These are phyloP conservation scores for Gracilaria domingensis DNA, from an alignment of 23 red algal genomes.

Conservation along the genomic window DNA sequence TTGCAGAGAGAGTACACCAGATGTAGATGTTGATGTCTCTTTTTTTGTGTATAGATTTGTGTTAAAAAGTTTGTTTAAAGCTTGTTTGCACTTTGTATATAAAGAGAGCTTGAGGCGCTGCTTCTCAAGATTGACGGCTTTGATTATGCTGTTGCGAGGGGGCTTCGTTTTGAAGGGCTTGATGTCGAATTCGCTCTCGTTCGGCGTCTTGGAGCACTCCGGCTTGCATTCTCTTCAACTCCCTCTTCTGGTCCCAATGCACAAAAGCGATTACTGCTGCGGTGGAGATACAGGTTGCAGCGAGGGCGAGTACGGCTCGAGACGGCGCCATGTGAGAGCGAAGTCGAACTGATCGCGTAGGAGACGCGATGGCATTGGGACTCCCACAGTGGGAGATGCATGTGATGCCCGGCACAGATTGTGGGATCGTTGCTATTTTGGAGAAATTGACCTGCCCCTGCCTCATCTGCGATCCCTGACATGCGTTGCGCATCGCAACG, in stretches of 20 bases:
- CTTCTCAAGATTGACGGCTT: not conserved
- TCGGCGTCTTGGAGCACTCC: conserved; percentile 35
- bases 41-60: not conserved
- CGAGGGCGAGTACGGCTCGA: conserved; percentile 29
- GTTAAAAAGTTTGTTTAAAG: not conserved
- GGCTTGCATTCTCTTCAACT: conserved; percentile 47
- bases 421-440: too few relatives aligned
- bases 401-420: not conserved
- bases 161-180: conserved; percentile 11
- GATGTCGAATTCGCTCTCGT: conserved; percentile 43
- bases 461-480: too few relatives aligned
- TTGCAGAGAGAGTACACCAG: conserved; percentile 8
- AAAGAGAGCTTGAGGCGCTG: not conserved
- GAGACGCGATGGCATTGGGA: not conserved
- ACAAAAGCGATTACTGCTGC: conserved; percentile 52
- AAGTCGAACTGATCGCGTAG: not conserved
- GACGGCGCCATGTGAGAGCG: not conserved
- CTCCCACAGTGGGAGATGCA: too few relatives aligned
- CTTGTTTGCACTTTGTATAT: not conserved
- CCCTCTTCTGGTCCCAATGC: conserved; percentile 66
- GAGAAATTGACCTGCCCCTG: too few relatives aligned
- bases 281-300: conserved; percentile 23
- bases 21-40: conserved; percentile 30
- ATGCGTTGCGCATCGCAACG: not conserved
- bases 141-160: not conserved